These are phyloP conservation scores for Sporodiniella umbellata DNA, from an alignment of 371 early-diverging fungal species.

Conservation along the genomic window DNA sequence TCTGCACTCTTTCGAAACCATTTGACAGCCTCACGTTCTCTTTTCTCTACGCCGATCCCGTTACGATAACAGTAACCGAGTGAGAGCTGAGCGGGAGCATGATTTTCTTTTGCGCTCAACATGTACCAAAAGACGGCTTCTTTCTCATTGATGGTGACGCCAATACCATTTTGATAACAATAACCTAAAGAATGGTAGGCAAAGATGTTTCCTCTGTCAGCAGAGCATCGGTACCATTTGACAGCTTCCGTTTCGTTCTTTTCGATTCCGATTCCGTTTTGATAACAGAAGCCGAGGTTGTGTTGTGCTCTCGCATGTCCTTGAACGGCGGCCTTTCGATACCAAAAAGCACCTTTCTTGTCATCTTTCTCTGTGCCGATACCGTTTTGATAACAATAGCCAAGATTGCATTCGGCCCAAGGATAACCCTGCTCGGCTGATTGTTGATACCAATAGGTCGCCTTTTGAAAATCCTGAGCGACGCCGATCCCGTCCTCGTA, in stretches of 20 bases:
- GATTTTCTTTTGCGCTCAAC: slow-evolving; percentile 59
- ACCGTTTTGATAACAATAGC: slow-evolving; percentile 80
- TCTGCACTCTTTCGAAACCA: slow-evolving; percentile 68
- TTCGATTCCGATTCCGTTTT: slow-evolving; percentile 72
- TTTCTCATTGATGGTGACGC: slow-evolving; percentile 61
- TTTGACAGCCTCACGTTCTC: slow-evolving; percentile 60
- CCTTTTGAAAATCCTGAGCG: slow-evolving; percentile 31
- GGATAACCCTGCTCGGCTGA: slow-evolving; percentile 59
- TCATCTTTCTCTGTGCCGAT: slow-evolving; percentile 69
- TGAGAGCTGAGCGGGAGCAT: slow-evolving; percentile 71
- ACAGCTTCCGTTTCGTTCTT: slow-evolving; percentile 61
- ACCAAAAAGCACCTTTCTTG: slow-evolving; percentile 73
- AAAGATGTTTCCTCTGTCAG: slow-evolving; percentile 70
- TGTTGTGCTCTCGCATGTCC: slow-evolving; percentile 81
- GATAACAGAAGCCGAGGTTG: slow-evolving; percentile 84
- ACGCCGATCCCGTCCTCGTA: slow-evolving; percentile 76
- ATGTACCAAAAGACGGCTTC: slow-evolving; percentile 76
- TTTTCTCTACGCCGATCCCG: slow-evolving; percentile 67
- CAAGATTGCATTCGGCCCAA: slow-evolving; percentile 71
- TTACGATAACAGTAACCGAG: slow-evolving; percentile 82
- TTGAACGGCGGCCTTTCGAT: slow-evolving; percentile 69
- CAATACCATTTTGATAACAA: slow-evolving; percentile 87
- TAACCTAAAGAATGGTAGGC: slow-evolving; percentile 84
- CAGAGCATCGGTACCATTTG: slow-evolving; percentile 65
- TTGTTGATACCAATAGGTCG: slow-evolving; percentile 63